phyloP scores from a whole-genome alignment of 1,284 basidiomycete species.

The Austropuccinia psidii region DNA sequence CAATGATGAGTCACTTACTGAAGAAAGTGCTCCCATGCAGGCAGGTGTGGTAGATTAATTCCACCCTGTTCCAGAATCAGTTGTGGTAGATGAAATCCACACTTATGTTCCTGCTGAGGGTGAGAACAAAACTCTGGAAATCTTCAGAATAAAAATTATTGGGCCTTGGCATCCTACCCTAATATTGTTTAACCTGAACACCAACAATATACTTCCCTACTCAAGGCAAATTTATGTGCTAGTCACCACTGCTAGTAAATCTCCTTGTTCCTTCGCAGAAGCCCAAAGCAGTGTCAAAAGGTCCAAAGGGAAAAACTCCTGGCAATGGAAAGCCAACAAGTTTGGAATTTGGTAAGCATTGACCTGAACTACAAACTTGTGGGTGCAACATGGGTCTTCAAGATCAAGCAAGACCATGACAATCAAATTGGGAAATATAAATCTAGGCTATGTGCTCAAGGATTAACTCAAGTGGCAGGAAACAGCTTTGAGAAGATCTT shows the following conservation, averaged over 20 bases:
- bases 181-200: background rate
- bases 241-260: background rate
- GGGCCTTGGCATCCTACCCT: background rate
- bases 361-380: background rate
- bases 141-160: background rate
- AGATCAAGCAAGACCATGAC: background rate
- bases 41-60: too few species aligned
- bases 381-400: background rate
- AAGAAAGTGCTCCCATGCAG: too few species aligned
- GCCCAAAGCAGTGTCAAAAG: background rate
- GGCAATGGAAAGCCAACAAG: background rate
- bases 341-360: background rate
- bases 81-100: too few species aligned
- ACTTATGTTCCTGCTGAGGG: too few species aligned
- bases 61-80: too few species aligned
- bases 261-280: background rate
- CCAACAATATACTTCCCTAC: background rate
- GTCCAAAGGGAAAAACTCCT: too few species aligned
- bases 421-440: background rate
- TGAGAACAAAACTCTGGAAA: too few species aligned
- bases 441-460: background rate
- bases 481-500: background rate
- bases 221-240: background rate
- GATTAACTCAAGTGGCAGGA: background rate
- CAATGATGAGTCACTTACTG: too few species aligned